Conservation (phyloP, 176 grass and related monocot genomes). For the Bonia amplexicaulis region DNA sequence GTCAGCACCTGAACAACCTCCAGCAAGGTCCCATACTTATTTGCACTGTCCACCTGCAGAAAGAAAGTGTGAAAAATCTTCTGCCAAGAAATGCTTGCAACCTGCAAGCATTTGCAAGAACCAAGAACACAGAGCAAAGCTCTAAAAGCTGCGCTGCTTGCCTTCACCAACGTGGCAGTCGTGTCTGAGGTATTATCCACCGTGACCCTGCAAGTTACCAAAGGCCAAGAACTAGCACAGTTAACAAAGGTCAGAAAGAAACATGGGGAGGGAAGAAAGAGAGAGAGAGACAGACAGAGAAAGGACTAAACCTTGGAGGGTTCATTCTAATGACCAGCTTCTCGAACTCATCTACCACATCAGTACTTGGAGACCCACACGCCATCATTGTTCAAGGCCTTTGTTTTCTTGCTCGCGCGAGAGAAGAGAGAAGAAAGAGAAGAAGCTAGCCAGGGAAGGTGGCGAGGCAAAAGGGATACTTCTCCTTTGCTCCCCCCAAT, state of each 20-base stretch:
- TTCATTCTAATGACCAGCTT: conserved; percentile 98
- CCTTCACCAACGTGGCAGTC: conserved; percentile 86
- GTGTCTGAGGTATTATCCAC: conserved; percentile 81
- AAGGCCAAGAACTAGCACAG: conserved; percentile 16
- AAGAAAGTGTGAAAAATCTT: background rate
- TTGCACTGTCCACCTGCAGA: conserved; percentile 88
- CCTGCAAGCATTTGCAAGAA: conserved; percentile 24
- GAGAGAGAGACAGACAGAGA: background rate
- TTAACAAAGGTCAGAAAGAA: conserved; percentile 13
- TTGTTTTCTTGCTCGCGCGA: background rate
- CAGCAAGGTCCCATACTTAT: conserved; percentile 89
- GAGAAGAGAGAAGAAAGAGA: background rate
- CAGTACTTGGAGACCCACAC: conserved; percentile 58
- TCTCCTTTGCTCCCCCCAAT: conserved; percentile 34
- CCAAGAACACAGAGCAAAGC: conserved; percentile 1
- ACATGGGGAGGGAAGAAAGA: background rate
- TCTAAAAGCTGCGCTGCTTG: conserved; percentile 3
- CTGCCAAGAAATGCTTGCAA: background rate
- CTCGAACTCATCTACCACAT: conserved; percentile 82
- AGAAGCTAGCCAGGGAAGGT: background rate
- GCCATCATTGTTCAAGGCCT: conserved; percentile 49
- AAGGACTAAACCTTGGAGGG: conserved; percentile 61
- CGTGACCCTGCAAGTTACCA: conserved; percentile 55
- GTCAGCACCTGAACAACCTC: conserved; percentile 95
- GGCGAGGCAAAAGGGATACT: conserved; percentile 32